phyloP scores from a whole-genome alignment of 805 yeast genomes.

The Pichia gijzeniarum region DNA sequence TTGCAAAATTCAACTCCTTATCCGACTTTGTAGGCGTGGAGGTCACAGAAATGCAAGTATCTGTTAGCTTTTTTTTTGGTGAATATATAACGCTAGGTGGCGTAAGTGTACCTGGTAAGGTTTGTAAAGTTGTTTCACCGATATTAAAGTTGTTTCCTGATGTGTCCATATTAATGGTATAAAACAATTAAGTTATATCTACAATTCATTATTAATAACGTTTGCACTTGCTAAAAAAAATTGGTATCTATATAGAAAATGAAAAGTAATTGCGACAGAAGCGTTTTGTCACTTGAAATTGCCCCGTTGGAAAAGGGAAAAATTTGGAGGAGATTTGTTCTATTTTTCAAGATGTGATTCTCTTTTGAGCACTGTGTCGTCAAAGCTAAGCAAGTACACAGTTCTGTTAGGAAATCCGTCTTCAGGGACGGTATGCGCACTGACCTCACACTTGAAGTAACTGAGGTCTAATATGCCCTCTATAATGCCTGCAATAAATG shows the following conservation, averaged over 20 bases:
- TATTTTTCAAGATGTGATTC: slow-evolving; percentile 29
- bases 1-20: background rate
- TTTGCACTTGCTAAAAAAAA: too few species aligned
- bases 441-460: slow-evolving; percentile 66
- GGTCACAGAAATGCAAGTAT: slow-evolving; percentile 6
- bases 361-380: slow-evolving; percentile 47
- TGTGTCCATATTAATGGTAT: background rate
- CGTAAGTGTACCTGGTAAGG: slow-evolving; percentile 13
- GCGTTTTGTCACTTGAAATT: too few species aligned
- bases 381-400: slow-evolving; percentile 69
- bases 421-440: slow-evolving; percentile 73
- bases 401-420: slow-evolving; percentile 55
- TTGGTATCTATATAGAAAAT: too few species aligned
- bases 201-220: background rate
- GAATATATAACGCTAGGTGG: slow-evolving; percentile 11
- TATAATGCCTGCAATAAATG: slow-evolving; percentile 77
- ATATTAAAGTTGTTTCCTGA: background rate
- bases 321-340: too few species aligned
- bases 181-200: background rate
- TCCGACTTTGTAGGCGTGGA: slow-evolving; percentile 11
- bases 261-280: too few species aligned
- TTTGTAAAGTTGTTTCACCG: slow-evolving; percentile 10
- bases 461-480: slow-evolving; percentile 77
- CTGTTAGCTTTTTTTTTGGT: slow-evolving; percentile 6
- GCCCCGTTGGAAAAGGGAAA: too few species aligned